These are phyloP conservation scores for Fusarium abutilonis DNA, from an alignment of 2,329 filamentous ascomycete species.

Conservation along the genomic window DNA sequence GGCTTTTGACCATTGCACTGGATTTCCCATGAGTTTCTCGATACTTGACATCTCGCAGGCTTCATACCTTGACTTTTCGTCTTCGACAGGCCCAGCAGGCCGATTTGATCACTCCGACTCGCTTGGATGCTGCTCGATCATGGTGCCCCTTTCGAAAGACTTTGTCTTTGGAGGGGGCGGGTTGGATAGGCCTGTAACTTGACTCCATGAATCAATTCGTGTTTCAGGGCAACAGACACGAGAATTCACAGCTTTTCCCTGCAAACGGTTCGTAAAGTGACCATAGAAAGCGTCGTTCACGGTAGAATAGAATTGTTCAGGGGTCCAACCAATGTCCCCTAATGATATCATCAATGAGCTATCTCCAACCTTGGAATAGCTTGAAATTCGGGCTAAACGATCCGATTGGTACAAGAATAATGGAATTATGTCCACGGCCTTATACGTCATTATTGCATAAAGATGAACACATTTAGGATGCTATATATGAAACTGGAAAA, in stretches of 20 bases:
- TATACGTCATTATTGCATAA: background rate
- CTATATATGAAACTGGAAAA: too few relatives aligned
- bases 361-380: background rate
- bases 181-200: slow-evolving; percentile 3
- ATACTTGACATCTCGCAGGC: background rate
- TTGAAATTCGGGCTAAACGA: background rate
- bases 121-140: background rate
- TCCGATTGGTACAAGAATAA: background rate
- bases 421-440: too few relatives aligned
- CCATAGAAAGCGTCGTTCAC: background rate
- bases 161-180: background rate
- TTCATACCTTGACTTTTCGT: slow-evolving; percentile 13
- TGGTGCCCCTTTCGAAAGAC: background rate
- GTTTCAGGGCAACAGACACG: too few relatives aligned
- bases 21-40: accelerated
- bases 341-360: background rate
- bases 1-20: slow-evolving; percentile 19
- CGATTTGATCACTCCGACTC: background rate
- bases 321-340: too few relatives aligned
- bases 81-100: slow-evolving; percentile 17
- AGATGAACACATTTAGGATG: background rate
- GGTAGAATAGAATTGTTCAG: background rate
- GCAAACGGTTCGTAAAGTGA: background rate
- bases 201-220: background rate
- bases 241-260: background rate